Conservation (phyloP, 768 basidiomycete genomes). For the Suillus plorans region DNA sequence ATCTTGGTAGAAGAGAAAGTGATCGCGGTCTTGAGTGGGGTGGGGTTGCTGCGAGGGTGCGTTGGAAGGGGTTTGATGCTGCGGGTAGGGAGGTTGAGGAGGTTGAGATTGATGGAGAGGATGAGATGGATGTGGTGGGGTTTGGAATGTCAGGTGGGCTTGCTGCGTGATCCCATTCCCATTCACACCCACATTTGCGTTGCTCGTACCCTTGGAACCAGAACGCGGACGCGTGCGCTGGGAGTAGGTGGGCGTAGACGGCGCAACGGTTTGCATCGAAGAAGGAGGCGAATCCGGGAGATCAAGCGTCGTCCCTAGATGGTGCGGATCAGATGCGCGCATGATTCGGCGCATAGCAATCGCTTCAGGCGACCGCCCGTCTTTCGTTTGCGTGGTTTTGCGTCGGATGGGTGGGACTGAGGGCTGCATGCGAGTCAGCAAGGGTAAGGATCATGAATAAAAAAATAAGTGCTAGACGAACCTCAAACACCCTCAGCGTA, state of each 20-base stretch:
- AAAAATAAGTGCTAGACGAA: slow-evolving; percentile 37
- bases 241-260: neutral
- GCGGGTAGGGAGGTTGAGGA: neutral
- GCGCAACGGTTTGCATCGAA: slow-evolving; percentile 27
- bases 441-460: neutral
- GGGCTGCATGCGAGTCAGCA: slow-evolving; percentile 44
- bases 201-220: neutral
- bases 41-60: neutral
- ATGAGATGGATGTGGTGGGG: neutral
- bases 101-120: neutral
- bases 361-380: slow-evolving; percentile 64
- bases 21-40: slow-evolving; percentile 36
- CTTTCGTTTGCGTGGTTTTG: slow-evolving; percentile 59
- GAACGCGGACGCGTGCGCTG: neutral
- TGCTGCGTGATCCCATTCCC: neutral
- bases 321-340: slow-evolving; percentile 77
- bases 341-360: slow-evolving; percentile 85
- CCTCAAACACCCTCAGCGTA: slow-evolving; percentile 90
- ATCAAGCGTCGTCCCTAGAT: slow-evolving; percentile 53
- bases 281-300: slow-evolving; percentile 45
- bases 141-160: neutral
- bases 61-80: neutral
- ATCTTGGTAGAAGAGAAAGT: slow-evolving; percentile 95
- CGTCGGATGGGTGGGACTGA: slow-evolving; percentile 64
- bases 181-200: neutral